A percentile compares a stretch with the other conserved stretches of the same genome.
Conservation (phyloP, 163 green algal species). For the Scenedesmus sp. region DNA sequence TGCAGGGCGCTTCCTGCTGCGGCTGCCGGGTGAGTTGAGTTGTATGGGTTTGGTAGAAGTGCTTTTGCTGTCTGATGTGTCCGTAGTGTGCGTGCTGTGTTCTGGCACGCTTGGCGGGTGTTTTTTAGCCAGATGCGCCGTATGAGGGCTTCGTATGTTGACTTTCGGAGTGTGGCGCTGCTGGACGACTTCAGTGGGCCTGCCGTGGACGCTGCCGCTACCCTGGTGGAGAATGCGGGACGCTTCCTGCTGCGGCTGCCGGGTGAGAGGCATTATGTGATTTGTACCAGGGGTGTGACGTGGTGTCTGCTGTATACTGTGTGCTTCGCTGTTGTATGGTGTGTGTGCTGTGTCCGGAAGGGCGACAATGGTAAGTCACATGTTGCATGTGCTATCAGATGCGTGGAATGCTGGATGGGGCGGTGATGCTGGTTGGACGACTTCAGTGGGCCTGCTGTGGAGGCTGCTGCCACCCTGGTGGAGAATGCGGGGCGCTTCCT, state of each 20-base stretch:
- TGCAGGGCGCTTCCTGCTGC: slow-evolving; percentile 87
- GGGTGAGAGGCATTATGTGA: slow-evolving; percentile 2
- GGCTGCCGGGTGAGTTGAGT: slow-evolving; percentile 46
- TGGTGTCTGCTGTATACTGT: too few relatives aligned
- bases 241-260: slow-evolving; percentile 80
- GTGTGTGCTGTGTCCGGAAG: too few relatives aligned
- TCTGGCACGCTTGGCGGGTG: background rate
- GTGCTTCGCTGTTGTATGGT: too few relatives aligned
- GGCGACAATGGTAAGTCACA: too few relatives aligned
- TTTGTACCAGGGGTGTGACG: background rate
- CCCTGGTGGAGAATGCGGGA: slow-evolving; percentile 89
- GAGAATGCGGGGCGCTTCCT: slow-evolving; percentile 91
- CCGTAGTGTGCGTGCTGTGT: background rate
- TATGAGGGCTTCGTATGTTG: too few relatives aligned
- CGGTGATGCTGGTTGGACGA: slow-evolving; percentile 73
- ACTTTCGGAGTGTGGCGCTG: slow-evolving; percentile 56
- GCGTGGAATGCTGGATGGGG: too few relatives aligned
- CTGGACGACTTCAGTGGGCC: slow-evolving; percentile 89
- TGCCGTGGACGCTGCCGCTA: slow-evolving; percentile 87
- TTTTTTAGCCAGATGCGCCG: too few relatives aligned
- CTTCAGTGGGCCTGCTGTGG: slow-evolving; percentile 89
- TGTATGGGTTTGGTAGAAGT: background rate
- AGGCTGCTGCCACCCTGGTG: slow-evolving; percentile 84
- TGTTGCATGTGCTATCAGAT: too few relatives aligned
- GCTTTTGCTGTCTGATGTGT: background rate